These are phyloP conservation scores for Spathaspora passalidarum DNA, from an alignment of 805 yeast genomes.

Conservation along the genomic window DNA sequence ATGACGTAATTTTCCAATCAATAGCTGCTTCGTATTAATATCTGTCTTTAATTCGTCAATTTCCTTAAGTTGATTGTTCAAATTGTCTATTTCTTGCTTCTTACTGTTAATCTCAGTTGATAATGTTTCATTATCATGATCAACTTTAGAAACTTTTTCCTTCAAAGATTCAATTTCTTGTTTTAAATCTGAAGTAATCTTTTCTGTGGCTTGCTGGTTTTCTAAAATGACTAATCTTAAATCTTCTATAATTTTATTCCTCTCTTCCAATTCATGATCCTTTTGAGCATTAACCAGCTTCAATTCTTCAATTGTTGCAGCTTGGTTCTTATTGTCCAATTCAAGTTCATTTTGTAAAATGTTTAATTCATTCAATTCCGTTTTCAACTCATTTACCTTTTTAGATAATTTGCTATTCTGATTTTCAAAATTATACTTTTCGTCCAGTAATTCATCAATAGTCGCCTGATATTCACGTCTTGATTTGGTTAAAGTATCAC, in stretches of 20 bases:
- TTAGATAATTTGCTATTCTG: slow-evolving; percentile 35
- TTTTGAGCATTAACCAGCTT: slow-evolving; percentile 35
- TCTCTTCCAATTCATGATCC: slow-evolving; percentile 18
- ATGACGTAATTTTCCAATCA: slow-evolving; percentile 88
- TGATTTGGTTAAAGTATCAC: slow-evolving; percentile 33
- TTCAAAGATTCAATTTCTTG: slow-evolving; percentile 15
- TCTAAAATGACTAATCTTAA: slow-evolving; percentile 7
- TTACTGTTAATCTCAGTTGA: slow-evolving; percentile 11
- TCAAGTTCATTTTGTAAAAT: slow-evolving; percentile 35
- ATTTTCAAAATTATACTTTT: slow-evolving; percentile 39
- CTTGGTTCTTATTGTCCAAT: slow-evolving; percentile 40
- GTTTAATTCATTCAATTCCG: slow-evolving; percentile 41
- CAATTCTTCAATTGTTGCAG: slow-evolving; percentile 42
- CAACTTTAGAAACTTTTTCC: slow-evolving; percentile 28
- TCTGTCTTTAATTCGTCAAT: slow-evolving; percentile 56
- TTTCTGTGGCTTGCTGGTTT: slow-evolving; percentile 19
- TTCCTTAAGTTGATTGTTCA: slow-evolving; percentile 23
- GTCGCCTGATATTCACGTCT: slow-evolving; percentile 36
- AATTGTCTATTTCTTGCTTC: slow-evolving; percentile 19
- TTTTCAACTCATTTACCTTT: slow-evolving; percentile 37
- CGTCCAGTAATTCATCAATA: slow-evolving; percentile 34
- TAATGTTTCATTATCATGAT: slow-evolving; percentile 21
- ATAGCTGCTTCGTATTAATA: slow-evolving; percentile 57
- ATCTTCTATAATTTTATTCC: slow-evolving; percentile 5
- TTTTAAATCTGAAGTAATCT: slow-evolving; percentile 27